phyloP scores from a whole-genome alignment of 208 protist genomes.

The Jaenimonas drosophilae region DNA sequence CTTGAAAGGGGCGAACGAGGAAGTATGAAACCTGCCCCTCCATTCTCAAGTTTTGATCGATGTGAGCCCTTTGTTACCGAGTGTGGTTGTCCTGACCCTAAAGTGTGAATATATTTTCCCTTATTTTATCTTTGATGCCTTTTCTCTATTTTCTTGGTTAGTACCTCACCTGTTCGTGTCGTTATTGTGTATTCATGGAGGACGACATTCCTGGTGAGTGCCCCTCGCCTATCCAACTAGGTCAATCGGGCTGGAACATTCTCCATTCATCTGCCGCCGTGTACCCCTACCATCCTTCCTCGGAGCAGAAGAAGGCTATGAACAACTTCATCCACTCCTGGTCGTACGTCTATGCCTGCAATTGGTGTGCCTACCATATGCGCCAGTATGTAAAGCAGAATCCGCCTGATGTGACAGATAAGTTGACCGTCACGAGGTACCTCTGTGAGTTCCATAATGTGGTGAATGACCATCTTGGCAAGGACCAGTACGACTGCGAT shows the following conservation, averaged over 20 bases:
- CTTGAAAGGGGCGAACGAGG: too few species aligned
- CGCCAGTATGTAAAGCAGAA: constrained; percentile 49
- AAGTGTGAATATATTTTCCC: too few species aligned
- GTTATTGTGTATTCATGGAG: too few species aligned
- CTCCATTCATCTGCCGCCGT: constrained; percentile 78
- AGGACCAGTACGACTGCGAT: constrained; percentile 64
- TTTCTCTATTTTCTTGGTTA: too few species aligned
- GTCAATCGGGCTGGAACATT: constrained; percentile 75
- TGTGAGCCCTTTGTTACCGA: too few species aligned
- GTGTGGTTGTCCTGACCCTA: too few species aligned
- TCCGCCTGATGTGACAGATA: constrained; percentile 59
- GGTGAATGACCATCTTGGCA: constrained; percentile 73
- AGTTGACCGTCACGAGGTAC: constrained; percentile 55
- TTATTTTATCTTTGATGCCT: too few species aligned
- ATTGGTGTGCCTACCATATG: constrained; percentile 85
- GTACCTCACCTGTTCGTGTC: too few species aligned
- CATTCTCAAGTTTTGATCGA: too few species aligned
- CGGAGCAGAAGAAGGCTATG: constrained; percentile 60
- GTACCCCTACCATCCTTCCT: constrained; percentile 65
- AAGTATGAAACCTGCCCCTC: too few species aligned
- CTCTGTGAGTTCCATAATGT: constrained; percentile 86
- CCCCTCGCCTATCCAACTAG: constrained; percentile 55
- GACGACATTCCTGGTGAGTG: constrained; percentile 52
- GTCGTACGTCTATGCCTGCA: constrained; percentile 81
- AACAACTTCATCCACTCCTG: constrained; percentile 61